Base-by-base conservation (phyloP, 306 rosid genomes). In the Lathyrus tuberosus region DNA sequence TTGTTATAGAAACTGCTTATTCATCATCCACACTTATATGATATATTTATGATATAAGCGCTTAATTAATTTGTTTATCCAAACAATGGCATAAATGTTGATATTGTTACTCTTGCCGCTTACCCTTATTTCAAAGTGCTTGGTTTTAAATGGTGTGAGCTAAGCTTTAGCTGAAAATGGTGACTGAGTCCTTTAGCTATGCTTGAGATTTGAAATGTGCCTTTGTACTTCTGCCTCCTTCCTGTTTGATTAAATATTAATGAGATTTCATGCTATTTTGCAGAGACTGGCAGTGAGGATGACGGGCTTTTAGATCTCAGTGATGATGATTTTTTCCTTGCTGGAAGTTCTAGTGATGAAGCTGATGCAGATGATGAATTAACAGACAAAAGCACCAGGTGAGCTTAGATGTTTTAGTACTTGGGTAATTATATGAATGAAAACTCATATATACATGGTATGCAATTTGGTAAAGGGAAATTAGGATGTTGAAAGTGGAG, bases 311-410 rank as follows among this genome's bases (percentile, higher is more conserved):
- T 94, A 86, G 99, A 94, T 85, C 77, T 91, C 68, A 94, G 97
- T 80, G 99, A 91, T 42, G 99, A 94, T 80, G 99, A 94, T 80
- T 94, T 94, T 83, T 94, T 94, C 67, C 77, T 84, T 53, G 69
- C 70, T 79, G 97, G 96, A 66, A 94, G 96, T 79, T 90, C 97
- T 67, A 88, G 96, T 72, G 97, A 90, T 64, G 99, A 94, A 80
- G 97, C 94, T 46, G 92, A 93, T 79, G 98, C 97, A 12, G 99
- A 94, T 64, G 99, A 94, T 84, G 99, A 94, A 82, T 94, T 96
- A 95, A 94, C 99, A 2, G 99, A 91, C 76, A 94, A 87, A 80
- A 91, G 99, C 79, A 67, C 98, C 24, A 91, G 95, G 99, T 76
- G 22, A 66, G 69, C 5, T 16, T 52, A 48, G 73, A 76, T 73